Evolutionary conservation across 2,329 filamentous ascomycete genomes (phyloP).

Genomic region (Colletotrichum gloeosporioides): DNA sequence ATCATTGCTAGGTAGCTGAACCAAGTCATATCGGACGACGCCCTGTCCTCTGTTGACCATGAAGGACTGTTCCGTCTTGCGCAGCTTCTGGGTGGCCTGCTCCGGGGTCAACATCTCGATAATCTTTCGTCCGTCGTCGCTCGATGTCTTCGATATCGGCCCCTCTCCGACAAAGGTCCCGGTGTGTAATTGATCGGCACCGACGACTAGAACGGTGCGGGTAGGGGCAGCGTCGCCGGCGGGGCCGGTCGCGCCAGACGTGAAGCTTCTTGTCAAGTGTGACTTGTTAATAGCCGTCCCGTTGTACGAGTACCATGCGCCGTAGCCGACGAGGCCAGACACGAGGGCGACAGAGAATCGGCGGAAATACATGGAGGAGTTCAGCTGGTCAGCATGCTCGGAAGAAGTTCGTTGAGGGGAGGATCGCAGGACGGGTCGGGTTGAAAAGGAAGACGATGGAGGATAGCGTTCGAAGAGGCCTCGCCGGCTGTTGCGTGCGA

Average conservation of each 20-base stretch:
- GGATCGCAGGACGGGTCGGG: slow-evolving; percentile 24
- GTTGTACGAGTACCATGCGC: slow-evolving; percentile 77
- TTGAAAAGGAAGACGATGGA: slow-evolving; percentile 21
- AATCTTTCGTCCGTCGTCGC: slow-evolving; percentile 83
- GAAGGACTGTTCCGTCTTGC: slow-evolving; percentile 91
- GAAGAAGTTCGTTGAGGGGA: slow-evolving; percentile 26
- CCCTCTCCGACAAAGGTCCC: slow-evolving; percentile 84
- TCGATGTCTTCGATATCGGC: slow-evolving; percentile 86
- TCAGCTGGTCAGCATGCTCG: slow-evolving; percentile 53
- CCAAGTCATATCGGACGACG: slow-evolving; percentile 92
- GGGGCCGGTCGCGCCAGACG: slow-evolving; percentile 36
- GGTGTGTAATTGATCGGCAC: slow-evolving; percentile 89
- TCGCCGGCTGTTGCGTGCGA: slow-evolving; percentile 56
- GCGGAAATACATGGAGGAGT: slow-evolving; percentile 78
- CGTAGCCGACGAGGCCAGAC: slow-evolving; percentile 75
- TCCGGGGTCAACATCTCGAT: slow-evolving; percentile 97
- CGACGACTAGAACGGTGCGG: slow-evolving; percentile 81
- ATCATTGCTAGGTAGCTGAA: slow-evolving; percentile 94
- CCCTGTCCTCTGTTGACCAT: slow-evolving; percentile 87
- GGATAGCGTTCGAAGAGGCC: slow-evolving; percentile 37
- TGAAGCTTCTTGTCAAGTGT: slow-evolving; percentile 46
- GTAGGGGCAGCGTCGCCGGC: slow-evolving; percentile 50
- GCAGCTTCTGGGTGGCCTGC: slow-evolving; percentile 87
- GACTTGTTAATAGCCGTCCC: slow-evolving; percentile 38
- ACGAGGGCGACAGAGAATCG: slow-evolving; percentile 70